Percentiles rank a stretch among this genome's conserved stretches.
Evolutionary conservation across 2,329 filamentous ascomycete genomes (phyloP).

Genomic region (Stagonosporopsis tanaceti): DNA sequence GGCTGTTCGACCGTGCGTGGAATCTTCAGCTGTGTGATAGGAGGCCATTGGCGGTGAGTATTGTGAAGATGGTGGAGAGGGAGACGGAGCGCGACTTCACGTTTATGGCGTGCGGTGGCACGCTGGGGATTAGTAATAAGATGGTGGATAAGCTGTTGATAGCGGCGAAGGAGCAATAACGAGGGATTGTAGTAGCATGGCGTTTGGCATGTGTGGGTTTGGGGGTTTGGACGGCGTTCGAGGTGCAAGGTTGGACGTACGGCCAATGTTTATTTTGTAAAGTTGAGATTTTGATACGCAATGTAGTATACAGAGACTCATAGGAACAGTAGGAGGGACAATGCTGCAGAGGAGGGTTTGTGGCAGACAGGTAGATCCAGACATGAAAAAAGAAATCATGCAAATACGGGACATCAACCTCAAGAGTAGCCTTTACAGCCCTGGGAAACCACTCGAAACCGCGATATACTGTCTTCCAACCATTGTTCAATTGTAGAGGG

Average conservation of each 20-base stretch:
- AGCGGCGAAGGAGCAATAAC: constrained; percentile 3
- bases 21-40: constrained; percentile 12
- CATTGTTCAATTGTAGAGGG: too few relatives aligned
- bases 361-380: too few relatives aligned
- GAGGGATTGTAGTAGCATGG: background rate
- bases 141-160: constrained; percentile 15
- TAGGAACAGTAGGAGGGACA: too few relatives aligned
- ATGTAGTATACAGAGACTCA: too few relatives aligned
- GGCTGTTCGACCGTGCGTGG: constrained; percentile 14
- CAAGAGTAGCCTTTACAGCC: too few relatives aligned
- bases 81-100: constrained; percentile 17
- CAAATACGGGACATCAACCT: too few relatives aligned
- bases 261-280: background rate
- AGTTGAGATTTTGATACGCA: background rate
- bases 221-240: background rate
- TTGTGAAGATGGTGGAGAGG: constrained; percentile 13
- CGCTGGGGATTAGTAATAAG: constrained; percentile 5
- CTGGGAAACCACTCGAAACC: too few relatives aligned
- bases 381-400: too few relatives aligned
- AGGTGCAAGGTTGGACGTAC: background rate
- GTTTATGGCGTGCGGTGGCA: constrained; percentile 16
- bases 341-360: too few relatives aligned
- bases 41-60: background rate
- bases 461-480: too few relatives aligned
- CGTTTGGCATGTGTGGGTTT: background rate